phyloP scores from a whole-genome alignment of 176 grass and related monocot species.

The Triticum monococcum region DNA sequence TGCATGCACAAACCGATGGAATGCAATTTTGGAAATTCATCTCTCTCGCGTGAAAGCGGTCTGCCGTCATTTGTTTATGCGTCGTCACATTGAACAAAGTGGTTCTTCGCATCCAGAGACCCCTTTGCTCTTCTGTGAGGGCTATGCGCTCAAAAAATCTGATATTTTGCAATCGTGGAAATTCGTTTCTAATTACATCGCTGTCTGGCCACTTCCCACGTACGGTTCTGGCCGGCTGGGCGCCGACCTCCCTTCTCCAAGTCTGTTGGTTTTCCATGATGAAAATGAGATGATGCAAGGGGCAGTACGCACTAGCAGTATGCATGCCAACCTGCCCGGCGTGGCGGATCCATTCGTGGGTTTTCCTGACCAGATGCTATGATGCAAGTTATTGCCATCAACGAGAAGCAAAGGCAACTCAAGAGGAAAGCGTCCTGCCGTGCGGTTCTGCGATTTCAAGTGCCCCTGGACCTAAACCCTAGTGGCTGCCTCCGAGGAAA shows the following conservation, averaged over 20 bases:
- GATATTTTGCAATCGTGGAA: neutral
- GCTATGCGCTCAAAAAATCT: neutral
- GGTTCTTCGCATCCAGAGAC: too few relatives aligned
- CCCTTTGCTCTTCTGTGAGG: neutral
- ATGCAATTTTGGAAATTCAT: neutral
- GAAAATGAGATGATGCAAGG: neutral
- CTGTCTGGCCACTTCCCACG: neutral
- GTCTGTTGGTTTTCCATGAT: neutral
- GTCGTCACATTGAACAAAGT: neutral
- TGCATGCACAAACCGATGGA: conserved; percentile 36
- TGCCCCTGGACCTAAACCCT: neutral
- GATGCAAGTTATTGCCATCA: neutral
- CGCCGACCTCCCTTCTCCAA: neutral
- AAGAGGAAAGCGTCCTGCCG: neutral
- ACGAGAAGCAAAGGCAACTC: neutral
- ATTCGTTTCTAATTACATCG: neutral
- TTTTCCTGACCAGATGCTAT: neutral
- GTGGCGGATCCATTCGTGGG: neutral
- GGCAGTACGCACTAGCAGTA: too few relatives aligned
- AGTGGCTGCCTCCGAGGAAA: neutral
- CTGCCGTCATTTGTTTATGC: neutral
- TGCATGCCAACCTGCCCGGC: neutral
- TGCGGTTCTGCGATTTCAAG: conserved; percentile 27
- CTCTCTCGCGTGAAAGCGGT: neutral
- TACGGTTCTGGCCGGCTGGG: neutral